These are phyloP conservation scores for Kluyveromyces lactis DNA, from an alignment of 805 yeast genomes.

Conservation along the genomic window DNA sequence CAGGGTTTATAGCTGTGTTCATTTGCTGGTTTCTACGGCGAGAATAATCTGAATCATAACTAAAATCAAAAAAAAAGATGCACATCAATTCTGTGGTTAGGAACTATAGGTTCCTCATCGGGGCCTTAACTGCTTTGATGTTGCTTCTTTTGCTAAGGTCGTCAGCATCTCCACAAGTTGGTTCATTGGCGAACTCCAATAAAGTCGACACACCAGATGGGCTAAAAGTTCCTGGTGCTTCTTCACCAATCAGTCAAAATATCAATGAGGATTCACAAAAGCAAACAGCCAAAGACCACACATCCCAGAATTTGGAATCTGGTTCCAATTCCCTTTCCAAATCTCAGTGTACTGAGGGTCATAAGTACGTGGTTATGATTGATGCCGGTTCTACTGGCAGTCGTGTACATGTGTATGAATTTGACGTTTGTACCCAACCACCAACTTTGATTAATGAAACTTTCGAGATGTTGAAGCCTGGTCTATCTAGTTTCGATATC, in stretches of 20 bases:
- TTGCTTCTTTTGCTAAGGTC: constrained; percentile 43
- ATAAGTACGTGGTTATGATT: constrained; percentile 81
- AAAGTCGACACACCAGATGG: constrained; percentile 14
- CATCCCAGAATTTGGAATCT: constrained; percentile 13
- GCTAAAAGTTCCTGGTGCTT: constrained; percentile 15
- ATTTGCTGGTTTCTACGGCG: no score
- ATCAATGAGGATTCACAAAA: constrained; percentile 16
- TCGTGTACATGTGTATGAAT: constrained; percentile 87
- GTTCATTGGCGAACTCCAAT: constrained; percentile 13
- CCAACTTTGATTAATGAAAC: constrained; percentile 74
- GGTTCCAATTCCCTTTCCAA: constrained; percentile 14
- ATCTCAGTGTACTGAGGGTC: constrained; percentile 33
- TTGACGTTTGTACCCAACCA: constrained; percentile 77
- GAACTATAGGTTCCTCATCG: constrained; percentile 44
- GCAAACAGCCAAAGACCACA: constrained; percentile 21
- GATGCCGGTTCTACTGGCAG: constrained; percentile 99
- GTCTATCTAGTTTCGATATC: constrained; percentile 75
- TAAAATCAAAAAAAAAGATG: no score
- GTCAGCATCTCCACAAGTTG: constrained; percentile 27
- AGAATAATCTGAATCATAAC: no score
- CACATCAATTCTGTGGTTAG: constrained; percentile 31
- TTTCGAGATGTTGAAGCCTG: constrained; percentile 87
- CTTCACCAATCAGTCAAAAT: constrained; percentile 15
- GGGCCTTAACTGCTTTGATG: constrained; percentile 42
- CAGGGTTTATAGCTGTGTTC: no score